Conservation (phyloP, 2,329 filamentous ascomycete species). For the Samsoniella hepiali region DNA sequence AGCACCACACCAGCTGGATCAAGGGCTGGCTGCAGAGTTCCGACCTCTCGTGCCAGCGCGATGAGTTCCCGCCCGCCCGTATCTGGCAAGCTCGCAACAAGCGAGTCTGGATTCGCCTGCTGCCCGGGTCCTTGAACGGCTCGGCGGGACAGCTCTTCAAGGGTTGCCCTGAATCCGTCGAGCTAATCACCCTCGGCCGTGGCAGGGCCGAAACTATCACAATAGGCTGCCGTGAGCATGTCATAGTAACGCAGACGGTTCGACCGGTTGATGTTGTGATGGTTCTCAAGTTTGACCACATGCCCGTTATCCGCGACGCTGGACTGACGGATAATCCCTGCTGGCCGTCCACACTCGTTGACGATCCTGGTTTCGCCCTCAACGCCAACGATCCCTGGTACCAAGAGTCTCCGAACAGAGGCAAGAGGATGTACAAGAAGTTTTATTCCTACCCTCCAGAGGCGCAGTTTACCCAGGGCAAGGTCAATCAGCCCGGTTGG, state of each 20-base stretch:
- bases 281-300: slow-evolving; percentile 14
- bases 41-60: slow-evolving; percentile 14
- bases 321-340: slow-evolving; percentile 25
- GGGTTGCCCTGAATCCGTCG: not conserved
- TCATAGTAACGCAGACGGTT: not conserved
- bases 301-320: slow-evolving; percentile 19
- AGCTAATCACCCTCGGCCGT: not conserved
- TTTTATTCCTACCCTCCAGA: not conserved
- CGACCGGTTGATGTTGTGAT: not conserved
- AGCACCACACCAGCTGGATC: slow-evolving; percentile 17
- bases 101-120: too few relatives aligned
- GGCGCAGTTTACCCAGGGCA: slow-evolving; percentile 7
- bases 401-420: too few relatives aligned
- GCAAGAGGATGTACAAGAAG: slow-evolving; percentile 11
- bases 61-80: slow-evolving; percentile 18
- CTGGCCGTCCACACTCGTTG: slow-evolving; percentile 22
- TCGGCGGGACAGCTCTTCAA: not conserved
- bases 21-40: slow-evolving; percentile 15
- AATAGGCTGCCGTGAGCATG: not conserved
- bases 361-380: slow-evolving; percentile 25
- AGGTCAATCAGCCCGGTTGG: slow-evolving; percentile 6
- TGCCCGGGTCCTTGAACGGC: too few relatives aligned
- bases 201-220: not conserved
- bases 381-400: slow-evolving; percentile 21
- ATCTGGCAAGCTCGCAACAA: slow-evolving; percentile 18